Evolutionary conservation across 495 filamentous ascomycete genomes (phyloP).

Genomic region (Tuber indicum): DNA sequence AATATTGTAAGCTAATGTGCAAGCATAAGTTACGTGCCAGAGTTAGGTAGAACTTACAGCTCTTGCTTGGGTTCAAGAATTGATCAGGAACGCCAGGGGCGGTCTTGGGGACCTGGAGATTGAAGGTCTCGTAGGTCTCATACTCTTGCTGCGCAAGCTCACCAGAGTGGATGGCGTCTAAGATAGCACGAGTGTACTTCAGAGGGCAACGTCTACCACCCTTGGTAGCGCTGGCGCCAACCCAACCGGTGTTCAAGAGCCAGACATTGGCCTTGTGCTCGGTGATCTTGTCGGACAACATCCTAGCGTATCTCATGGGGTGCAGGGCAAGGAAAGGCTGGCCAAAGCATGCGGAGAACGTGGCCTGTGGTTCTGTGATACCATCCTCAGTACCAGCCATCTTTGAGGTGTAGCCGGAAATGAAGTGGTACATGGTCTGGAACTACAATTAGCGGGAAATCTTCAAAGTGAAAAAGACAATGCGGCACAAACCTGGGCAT

Average conservation of each 20-base stretch:
- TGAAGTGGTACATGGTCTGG: slow-evolving; percentile 98
- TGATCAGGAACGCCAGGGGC: slow-evolving; percentile 82
- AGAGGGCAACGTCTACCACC: slow-evolving; percentile 97
- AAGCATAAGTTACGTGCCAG: neutral
- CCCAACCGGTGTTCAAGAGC: slow-evolving; percentile 99
- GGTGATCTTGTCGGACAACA: slow-evolving; percentile 97
- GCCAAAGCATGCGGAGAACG: slow-evolving; percentile 98
- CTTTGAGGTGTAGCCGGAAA: slow-evolving; percentile 98
- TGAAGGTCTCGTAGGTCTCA: slow-evolving; percentile 95
- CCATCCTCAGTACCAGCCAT: slow-evolving; percentile 99
- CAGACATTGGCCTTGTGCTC: slow-evolving; percentile 93
- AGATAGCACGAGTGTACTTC: slow-evolving; percentile 97
- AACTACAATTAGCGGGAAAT: neutral
- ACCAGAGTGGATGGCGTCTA: slow-evolving; percentile 94
- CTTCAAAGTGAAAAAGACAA: neutral
- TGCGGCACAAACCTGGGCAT: slow-evolving; percentile 54
- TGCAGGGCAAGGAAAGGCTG: slow-evolving; percentile 98
- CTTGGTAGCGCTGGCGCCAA: slow-evolving; percentile 87
- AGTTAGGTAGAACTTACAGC: slow-evolving; percentile 48
- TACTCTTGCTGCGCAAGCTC: slow-evolving; percentile 86
- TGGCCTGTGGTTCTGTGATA: slow-evolving; percentile 91
- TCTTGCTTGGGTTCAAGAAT: slow-evolving; percentile 87
- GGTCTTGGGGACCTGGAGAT: slow-evolving; percentile 80
- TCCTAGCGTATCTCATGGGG: slow-evolving; percentile 97
- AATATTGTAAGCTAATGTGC: neutral